Evolutionary conservation across 768 basidiomycete genomes (phyloP).

Genomic region (Neoboletus brunneissimus): DNA sequence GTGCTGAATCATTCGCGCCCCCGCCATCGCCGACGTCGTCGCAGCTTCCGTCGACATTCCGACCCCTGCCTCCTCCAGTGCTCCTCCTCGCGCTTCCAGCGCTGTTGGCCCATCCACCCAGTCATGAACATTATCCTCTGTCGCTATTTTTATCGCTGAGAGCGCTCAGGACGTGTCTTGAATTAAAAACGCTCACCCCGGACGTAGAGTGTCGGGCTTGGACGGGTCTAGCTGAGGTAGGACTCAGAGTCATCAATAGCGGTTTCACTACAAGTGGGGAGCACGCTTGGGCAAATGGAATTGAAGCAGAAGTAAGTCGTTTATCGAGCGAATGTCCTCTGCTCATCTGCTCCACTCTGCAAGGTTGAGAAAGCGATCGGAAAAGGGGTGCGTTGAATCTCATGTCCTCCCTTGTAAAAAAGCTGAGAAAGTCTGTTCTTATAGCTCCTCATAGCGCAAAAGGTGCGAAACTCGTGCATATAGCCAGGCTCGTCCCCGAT

Average conservation of each 20-base stretch:
- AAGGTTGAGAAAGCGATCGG: conserved; percentile 63
- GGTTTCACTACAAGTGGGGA: conserved; percentile 39
- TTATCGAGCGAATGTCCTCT: not conserved
- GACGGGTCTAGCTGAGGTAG: conserved; percentile 67
- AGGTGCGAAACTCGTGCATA: conserved; percentile 39
- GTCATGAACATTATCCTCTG: conserved; percentile 50
- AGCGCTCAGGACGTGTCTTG: conserved; percentile 56
- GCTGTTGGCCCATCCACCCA: conserved; percentile 63
- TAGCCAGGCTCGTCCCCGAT: not conserved
- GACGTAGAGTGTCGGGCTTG: conserved; percentile 69
- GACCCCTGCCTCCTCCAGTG: conserved; percentile 39
- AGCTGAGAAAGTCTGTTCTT: not conserved
- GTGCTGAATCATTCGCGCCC: not conserved
- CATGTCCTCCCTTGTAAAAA: not conserved
- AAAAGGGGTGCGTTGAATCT: conserved; percentile 55
- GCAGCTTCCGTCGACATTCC: conserved; percentile 15
- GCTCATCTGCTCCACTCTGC: not conserved
- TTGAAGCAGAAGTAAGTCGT: conserved; percentile 51
- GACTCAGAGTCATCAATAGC: conserved; percentile 52
- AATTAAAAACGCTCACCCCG: conserved; percentile 46
- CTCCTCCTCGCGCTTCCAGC: conserved; percentile 62
- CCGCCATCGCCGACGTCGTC: not conserved
- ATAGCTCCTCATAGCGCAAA: conserved; percentile 55
- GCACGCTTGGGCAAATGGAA: conserved; percentile 45
- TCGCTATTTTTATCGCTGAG: conserved; percentile 55